Percentiles rank a stretch among this genome's conserved stretches.
These are phyloP conservation scores for Neoboletus magnificus DNA, from an alignment of 768 basidiomycete genomes.

Conservation along the genomic window DNA sequence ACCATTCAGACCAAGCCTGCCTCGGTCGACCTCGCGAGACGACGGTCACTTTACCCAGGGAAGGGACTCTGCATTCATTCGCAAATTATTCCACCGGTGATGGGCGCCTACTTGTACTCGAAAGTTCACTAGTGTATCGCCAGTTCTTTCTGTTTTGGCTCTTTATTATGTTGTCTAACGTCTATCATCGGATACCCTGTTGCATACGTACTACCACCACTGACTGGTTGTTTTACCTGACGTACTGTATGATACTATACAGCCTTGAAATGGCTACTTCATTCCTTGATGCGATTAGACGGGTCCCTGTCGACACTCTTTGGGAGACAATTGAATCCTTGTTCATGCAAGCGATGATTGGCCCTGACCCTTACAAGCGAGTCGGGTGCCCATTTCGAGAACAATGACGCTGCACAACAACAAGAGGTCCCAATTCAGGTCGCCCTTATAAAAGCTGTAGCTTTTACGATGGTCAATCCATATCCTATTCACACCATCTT, in stretches of 20 bases:
- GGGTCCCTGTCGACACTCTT: slow-evolving; percentile 5
- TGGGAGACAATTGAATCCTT: background rate
- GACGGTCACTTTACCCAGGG: slow-evolving; percentile 29
- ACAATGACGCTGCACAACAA: slow-evolving; percentile 18
- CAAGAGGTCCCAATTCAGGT: slow-evolving; percentile 6
- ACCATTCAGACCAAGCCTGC: slow-evolving; percentile 33
- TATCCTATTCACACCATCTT: background rate
- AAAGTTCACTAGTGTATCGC: slow-evolving; percentile 28
- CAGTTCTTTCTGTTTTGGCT: slow-evolving; percentile 24
- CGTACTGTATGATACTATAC: slow-evolving; percentile 25
- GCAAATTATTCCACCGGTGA: slow-evolving; percentile 50
- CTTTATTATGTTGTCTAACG: slow-evolving; percentile 27
- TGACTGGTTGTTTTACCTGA: slow-evolving; percentile 28
- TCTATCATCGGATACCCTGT: slow-evolving; percentile 35
- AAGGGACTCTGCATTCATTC: slow-evolving; percentile 45
- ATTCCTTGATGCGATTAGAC: background rate
- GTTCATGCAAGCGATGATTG: background rate
- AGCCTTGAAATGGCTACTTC: slow-evolving; percentile 1
- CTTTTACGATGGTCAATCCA: background rate
- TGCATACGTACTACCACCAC: slow-evolving; percentile 35
- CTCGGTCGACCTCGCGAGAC: slow-evolving; percentile 33
- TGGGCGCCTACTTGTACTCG: slow-evolving; percentile 15
- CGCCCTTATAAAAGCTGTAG: slow-evolving; percentile 15
- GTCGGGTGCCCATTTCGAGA: slow-evolving; percentile 4
- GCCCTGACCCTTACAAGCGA: background rate